Conservation (phyloP, 345 rosid species). For the Nasturtium officinale region DNA sequence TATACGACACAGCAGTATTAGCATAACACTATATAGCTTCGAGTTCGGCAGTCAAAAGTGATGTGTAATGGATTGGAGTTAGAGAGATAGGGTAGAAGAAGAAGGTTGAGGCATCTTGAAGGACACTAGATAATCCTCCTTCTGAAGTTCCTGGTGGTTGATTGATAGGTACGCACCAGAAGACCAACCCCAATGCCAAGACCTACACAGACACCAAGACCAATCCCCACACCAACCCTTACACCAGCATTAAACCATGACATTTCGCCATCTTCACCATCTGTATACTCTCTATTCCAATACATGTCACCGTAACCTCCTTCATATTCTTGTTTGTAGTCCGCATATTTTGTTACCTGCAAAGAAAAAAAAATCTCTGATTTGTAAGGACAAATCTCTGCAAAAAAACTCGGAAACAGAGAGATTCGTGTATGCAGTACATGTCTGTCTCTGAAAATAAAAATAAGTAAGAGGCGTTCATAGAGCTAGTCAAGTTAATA, state of each 20-base stretch:
- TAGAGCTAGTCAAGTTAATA: background rate
- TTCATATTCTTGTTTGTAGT: conserved; percentile 55
- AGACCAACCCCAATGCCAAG: conserved; percentile 91
- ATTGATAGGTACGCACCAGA: conserved; percentile 74
- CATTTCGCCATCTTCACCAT: conserved; percentile 83
- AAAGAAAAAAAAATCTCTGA: background rate
- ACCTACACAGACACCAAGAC: conserved; percentile 91
- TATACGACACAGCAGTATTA: conserved; percentile 32
- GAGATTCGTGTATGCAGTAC: background rate
- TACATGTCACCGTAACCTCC: conserved; percentile 69
- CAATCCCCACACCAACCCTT: conserved; percentile 94
- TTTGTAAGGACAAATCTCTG: background rate
- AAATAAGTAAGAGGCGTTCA: background rate
- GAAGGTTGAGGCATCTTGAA: background rate
- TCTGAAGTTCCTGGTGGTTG: conserved; percentile 76
- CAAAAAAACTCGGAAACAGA: conserved; percentile 11
- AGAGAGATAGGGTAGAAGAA: background rate
- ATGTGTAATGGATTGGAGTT: conserved; percentile 43
- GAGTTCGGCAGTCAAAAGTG: conserved; percentile 45
- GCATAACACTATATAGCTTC: conserved; percentile 47
- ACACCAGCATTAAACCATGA: conserved; percentile 98
- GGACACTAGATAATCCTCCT: conserved; percentile 57
- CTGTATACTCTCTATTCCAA: conserved; percentile 70
- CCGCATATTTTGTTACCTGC: conserved; percentile 61
- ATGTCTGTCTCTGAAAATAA: background rate